A percentile compares a stretch with the other conserved stretches of the same genome.
These are phyloP conservation scores for Fusarium guadeloupense DNA, from an alignment of 2,329 filamentous ascomycete species.

Conservation along the genomic window DNA sequence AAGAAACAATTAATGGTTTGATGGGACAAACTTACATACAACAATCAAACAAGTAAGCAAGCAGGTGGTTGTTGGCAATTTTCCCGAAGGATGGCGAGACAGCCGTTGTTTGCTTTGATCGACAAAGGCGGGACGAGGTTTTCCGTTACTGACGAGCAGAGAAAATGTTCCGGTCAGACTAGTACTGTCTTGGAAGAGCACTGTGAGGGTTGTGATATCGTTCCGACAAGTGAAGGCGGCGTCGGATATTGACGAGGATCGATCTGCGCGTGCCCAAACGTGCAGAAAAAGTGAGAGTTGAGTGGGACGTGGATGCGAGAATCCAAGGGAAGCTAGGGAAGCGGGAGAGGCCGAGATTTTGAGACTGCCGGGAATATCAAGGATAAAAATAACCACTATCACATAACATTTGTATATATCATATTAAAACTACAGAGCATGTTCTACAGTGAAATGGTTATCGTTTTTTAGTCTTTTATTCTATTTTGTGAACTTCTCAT, in stretches of 20 bases:
- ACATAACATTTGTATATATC: background rate
- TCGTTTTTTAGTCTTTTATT: background rate
- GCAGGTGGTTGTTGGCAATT: background rate
- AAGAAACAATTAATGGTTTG: conserved; percentile 15
- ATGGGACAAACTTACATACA: conserved; percentile 18
- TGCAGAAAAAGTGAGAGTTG: conserved; percentile 29
- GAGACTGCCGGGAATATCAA: conserved; percentile 10
- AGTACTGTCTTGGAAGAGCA: conserved; percentile 16
- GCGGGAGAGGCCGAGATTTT: conserved; percentile 26
- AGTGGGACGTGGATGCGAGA: conserved; percentile 2
- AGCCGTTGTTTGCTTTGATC: conserved; percentile 9
- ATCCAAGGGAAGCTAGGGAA: conserved; percentile 17
- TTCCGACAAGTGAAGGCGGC: conserved; percentile 9
- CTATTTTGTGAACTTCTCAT: too few relatives aligned
- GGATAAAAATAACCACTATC: conserved; percentile 3
- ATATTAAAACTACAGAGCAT: background rate
- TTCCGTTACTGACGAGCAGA: conserved; percentile 5
- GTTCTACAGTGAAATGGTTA: background rate
- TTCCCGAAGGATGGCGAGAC: conserved; percentile 5
- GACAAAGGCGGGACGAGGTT: conserved; percentile 13
- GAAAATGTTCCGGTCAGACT: conserved; percentile 25
- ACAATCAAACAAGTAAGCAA: background rate
- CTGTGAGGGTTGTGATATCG: conserved; percentile 4
- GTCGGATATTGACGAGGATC: conserved; percentile 19
- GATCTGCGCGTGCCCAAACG: conserved; percentile 15